These are phyloP conservation scores for Tetradesmus lagerheimii DNA, from an alignment of 139 green algal species.

Conservation along the genomic window DNA sequence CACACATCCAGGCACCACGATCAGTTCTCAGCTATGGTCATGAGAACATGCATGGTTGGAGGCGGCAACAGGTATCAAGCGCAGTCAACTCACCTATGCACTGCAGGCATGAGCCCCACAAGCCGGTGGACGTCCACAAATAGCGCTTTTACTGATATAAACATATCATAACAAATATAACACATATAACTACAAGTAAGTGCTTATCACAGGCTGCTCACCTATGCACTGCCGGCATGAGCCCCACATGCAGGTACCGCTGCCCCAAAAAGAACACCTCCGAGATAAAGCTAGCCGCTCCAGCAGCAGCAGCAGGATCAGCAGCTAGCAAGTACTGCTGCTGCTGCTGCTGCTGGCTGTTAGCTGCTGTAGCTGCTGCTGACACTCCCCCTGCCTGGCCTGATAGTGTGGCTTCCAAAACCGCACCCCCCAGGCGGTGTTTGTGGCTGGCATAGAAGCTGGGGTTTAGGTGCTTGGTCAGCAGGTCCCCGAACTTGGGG, in stretches of 20 bases:
- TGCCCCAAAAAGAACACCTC: conserved; percentile 84
- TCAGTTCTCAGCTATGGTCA: no score
- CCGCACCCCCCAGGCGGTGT: conserved; percentile 45
- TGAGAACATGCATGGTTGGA: no score
- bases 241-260: conserved; percentile 62
- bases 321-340: conserved; percentile 18
- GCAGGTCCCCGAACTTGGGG: conserved; percentile 54
- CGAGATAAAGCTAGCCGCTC: conserved; percentile 73
- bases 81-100: neutral
- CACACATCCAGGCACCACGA: no score
- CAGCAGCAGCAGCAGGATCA: conserved; percentile 33
- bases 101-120: neutral
- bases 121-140: neutral
- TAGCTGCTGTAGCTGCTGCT: neutral
- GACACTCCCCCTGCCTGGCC: conserved; percentile 21
- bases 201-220: neutral
- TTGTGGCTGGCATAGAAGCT: conserved; percentile 57
- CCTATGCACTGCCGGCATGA: conserved; percentile 62
- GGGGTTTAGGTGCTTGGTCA: conserved; percentile 57
- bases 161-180: no score
- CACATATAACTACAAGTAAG: no score
- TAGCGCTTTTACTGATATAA: no score
- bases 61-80: no score
- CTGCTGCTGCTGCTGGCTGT: conserved; percentile 21
- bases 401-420: conserved; percentile 33